These are phyloP conservation scores for Lophiotrema nucula DNA, from an alignment of 495 filamentous ascomycete genomes.

Conservation along the genomic window DNA sequence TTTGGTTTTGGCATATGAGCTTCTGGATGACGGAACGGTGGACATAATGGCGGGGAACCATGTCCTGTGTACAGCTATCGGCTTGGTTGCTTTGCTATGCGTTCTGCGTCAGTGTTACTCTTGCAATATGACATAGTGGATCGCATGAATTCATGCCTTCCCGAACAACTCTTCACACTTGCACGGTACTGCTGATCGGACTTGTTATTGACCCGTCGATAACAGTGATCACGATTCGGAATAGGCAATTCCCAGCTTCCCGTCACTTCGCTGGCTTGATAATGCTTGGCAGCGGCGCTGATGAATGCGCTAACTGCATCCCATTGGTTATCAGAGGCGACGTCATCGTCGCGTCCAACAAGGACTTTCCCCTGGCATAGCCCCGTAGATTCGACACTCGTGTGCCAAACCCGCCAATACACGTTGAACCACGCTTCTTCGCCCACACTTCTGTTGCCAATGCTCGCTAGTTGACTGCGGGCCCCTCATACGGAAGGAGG, in stretches of 20 bases:
- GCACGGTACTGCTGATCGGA: not conserved
- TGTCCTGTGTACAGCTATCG: conserved; percentile 13
- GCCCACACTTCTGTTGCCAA: not conserved
- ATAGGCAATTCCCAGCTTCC: not conserved
- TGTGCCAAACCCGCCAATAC: not conserved
- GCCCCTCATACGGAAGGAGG: no score
- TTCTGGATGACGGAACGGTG: conserved; percentile 14
- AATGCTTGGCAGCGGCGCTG: not conserved
- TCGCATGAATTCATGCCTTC: conserved; percentile 30
- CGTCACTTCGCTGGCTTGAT: not conserved
- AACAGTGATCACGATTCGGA: no score
- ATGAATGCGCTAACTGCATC: not conserved
- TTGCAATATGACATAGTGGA: not conserved
- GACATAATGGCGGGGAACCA: conserved; percentile 6
- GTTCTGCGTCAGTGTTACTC: conserved; percentile 1
- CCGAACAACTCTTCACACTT: not conserved
- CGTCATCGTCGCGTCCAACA: not conserved
- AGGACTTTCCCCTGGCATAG: not conserved
- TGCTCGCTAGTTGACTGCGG: not conserved
- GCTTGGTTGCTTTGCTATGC: conserved; percentile 19
- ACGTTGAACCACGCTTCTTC: not conserved
- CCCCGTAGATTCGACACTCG: not conserved
- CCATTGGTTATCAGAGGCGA: not conserved
- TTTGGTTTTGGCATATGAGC: conserved; percentile 9
- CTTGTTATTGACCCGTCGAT: not conserved